Base-by-base conservation (phyloP, 495 filamentous ascomycete genomes). In the Choiromyces venosus region DNA sequence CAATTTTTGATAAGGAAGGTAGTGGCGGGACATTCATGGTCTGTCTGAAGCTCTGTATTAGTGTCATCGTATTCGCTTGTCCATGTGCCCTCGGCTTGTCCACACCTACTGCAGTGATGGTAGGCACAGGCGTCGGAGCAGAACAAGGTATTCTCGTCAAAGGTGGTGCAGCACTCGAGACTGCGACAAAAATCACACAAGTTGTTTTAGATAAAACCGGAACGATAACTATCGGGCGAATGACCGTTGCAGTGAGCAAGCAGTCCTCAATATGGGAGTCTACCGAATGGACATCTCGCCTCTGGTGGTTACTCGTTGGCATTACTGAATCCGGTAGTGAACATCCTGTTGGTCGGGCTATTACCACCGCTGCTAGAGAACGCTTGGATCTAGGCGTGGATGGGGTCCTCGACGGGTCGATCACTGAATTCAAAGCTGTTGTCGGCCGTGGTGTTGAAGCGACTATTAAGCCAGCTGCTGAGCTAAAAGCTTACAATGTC, bases 151-250 rank as follows among this genome's bases (percentile, higher is more conserved):
- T 99, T 79, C 86, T 99, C 2, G 91, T 98, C 82, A 99, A 99
- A 81, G 94, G 96, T 68, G 95, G 95, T 37, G 94, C 93, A 52
- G 93, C 94, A 37, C 85, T 99, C 19, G 95, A 99, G 83, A 94
- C 89, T 3, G 92, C 94, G 0, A 99, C 94, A 4, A 94, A 92
- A 79, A 87, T 99, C 79, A 94, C 89, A 21, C 91, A 96, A 71
- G 88, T 98, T 61, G 93, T 99, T n/a, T 89, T 98, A n/a, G 95
- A 99, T 84, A 99, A 99, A 86, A 99, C 95, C 5, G 95, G 95
- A 37, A 99, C 95, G 2, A 85, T 99, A 76, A 99, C 95, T 0
- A 89, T 93, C 71, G 95, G 95, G 0, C 93, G 92, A 82, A 98
- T 99, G 95, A 93, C 86, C 73, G 94, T 98, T 37, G 89, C 92